Percentiles rank a stretch among this genome's conserved stretches.
These are phyloP conservation scores for Penicillium pulvis DNA, from an alignment of 495 filamentous ascomycete genomes.

Conservation along the genomic window DNA sequence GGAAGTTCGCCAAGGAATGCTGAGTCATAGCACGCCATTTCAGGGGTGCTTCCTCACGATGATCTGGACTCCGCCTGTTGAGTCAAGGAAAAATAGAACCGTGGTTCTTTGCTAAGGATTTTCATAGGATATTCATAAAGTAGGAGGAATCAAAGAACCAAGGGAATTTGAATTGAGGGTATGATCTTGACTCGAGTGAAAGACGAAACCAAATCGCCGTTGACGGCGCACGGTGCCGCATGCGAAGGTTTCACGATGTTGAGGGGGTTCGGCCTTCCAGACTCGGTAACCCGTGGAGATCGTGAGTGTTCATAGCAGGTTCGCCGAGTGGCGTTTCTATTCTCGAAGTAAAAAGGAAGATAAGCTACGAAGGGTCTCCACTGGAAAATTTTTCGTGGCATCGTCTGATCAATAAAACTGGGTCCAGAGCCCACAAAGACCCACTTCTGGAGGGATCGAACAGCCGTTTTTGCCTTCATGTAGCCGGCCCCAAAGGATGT, in stretches of 20 bases:
- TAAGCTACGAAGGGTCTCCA: conserved; percentile 34
- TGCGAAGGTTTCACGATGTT: conserved; percentile 16
- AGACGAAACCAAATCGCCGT: background rate
- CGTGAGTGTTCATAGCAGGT: conserved; percentile 22
- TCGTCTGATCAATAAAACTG: conserved; percentile 29
- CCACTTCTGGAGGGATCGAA: conserved; percentile 7
- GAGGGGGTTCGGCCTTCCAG: conserved; percentile 33
- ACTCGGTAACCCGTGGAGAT: conserved; percentile 34
- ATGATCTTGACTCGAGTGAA: background rate
- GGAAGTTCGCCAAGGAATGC: conserved; percentile 1
- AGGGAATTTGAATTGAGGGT: background rate
- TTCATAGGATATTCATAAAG: too few species aligned
- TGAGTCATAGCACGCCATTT: conserved; percentile 5
- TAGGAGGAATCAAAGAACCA: too few species aligned
- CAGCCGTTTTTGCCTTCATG: background rate
- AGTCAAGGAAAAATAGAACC: background rate
- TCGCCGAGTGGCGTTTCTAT: conserved; percentile 24
- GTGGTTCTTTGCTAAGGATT: too few species aligned
- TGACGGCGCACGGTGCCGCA: conserved; percentile 5
- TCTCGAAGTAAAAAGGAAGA: conserved; percentile 23
- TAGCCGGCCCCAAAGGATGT: background rate
- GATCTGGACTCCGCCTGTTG: background rate
- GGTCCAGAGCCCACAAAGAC: conserved; percentile 3
- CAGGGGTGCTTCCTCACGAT: background rate
- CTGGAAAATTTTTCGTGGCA: conserved; percentile 33